Evolutionary conservation across 2,329 filamentous ascomycete species (phyloP).

Genomic region (Fusarium bulbicola): DNA sequence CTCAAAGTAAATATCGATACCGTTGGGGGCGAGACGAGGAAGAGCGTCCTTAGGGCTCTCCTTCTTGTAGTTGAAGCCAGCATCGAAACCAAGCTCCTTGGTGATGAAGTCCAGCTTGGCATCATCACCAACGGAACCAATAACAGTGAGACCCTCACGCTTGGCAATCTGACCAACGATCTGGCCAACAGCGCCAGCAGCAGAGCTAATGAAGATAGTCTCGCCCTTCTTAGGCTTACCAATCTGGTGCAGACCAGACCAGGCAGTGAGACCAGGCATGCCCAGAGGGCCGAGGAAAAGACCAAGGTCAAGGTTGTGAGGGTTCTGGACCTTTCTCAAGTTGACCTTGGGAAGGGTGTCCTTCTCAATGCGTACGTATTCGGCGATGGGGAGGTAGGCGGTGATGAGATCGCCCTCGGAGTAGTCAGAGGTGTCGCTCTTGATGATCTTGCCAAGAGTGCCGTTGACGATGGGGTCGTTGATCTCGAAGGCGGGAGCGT

Average conservation of each 20-base stretch:
- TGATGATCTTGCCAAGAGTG: slow-evolving; percentile 74
- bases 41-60: slow-evolving; percentile 76
- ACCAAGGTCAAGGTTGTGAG: slow-evolving; percentile 70
- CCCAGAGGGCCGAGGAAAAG: slow-evolving; percentile 77
- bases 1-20: slow-evolving; percentile 74
- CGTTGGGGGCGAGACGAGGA: slow-evolving; percentile 75
- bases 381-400: slow-evolving; percentile 67
- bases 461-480: slow-evolving; percentile 71
- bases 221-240: slow-evolving; percentile 72
- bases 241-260: slow-evolving; percentile 73
- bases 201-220: slow-evolving; percentile 83
- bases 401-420: slow-evolving; percentile 73
- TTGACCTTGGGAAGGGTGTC: slow-evolving; percentile 52
- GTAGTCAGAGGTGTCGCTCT: slow-evolving; percentile 71
- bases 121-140: slow-evolving; percentile 82
- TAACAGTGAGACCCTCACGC: slow-evolving; percentile 79
- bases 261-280: slow-evolving; percentile 72
- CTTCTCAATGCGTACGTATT: slow-evolving; percentile 69
- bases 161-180: slow-evolving; percentile 86
- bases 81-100: slow-evolving; percentile 62
- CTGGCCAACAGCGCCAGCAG: slow-evolving; percentile 83
- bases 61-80: slow-evolving; percentile 89
- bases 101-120: slow-evolving; percentile 77
- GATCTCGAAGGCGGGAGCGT: slow-evolving; percentile 59
- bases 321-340: slow-evolving; percentile 70